Percentiles rank a stretch among this genome's conserved stretches.
Evolutionary conservation across 176 grass and related monocot species (phyloP).

Genomic region (Puya raimondii): DNA sequence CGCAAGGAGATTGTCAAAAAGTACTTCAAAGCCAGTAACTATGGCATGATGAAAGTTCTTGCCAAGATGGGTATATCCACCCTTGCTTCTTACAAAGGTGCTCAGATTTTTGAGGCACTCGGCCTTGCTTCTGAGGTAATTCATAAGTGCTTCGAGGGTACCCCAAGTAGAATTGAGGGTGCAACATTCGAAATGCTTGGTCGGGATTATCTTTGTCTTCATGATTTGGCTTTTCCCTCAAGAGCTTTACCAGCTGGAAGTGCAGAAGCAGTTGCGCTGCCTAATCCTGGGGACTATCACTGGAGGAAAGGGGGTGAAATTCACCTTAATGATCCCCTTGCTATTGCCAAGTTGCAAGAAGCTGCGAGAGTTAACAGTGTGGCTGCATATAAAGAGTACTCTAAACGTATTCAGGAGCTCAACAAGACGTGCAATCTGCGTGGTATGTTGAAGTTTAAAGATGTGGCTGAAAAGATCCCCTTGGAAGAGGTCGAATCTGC

Average conservation of each 20-base stretch:
- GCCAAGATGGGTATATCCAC: conserved; percentile 99
- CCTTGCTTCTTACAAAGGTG: conserved; percentile 97
- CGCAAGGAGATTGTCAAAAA: conserved; percentile 58
- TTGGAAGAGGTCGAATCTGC: conserved; percentile 87
- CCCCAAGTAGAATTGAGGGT: conserved; percentile 85
- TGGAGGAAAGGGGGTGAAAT: conserved; percentile 98
- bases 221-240: conserved; percentile 79
- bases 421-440: conserved; percentile 91
- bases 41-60: conserved; percentile 99
- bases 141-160: conserved; percentile 80
- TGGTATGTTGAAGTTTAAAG: conserved; percentile 96
- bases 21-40: conserved; percentile 87
- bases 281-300: conserved; percentile 91
- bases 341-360: conserved; percentile 95
- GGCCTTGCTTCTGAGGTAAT: conserved; percentile 86
- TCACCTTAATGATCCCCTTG: conserved; percentile 93
- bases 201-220: conserved; percentile 74
- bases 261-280: conserved; percentile 72
- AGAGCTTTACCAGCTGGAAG: conserved; percentile 65
- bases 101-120: conserved; percentile 98
- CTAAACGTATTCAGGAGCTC: conserved; percentile 82
- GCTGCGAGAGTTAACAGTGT: conserved; percentile 83
- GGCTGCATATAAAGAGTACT: conserved; percentile 92
- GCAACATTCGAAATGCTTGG: conserved; percentile 96
- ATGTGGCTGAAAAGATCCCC: conserved; percentile 50